Evolutionary conservation across 768 basidiomycete species (phyloP).

Genomic region (Tubosaeta sp.): DNA sequence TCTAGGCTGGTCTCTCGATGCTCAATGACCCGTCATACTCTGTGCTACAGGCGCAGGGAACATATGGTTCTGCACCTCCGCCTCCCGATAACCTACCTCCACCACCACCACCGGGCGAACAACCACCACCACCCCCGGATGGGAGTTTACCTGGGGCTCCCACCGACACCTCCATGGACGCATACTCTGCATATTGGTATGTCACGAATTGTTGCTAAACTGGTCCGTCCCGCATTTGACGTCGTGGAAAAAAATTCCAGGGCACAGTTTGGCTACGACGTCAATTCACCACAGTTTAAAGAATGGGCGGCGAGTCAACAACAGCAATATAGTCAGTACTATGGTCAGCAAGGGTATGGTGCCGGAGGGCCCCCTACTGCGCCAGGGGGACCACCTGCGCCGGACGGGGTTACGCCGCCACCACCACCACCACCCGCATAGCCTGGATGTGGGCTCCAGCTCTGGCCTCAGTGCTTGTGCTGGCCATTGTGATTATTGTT

Average conservation of each 20-base stretch:
- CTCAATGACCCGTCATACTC: conserved; percentile 3
- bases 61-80: conserved; percentile 35
- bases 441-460: background rate
- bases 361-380: conserved; percentile 8
- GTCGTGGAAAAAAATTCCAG: conserved; percentile 31
- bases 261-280: conserved; percentile 84
- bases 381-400: conserved; percentile 25
- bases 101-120: conserved; percentile 47
- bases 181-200: conserved; percentile 59
- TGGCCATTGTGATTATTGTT: conserved; percentile 5
- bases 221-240: background rate
- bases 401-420: conserved; percentile 15
- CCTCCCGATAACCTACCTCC: conserved; percentile 36
- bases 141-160: conserved; percentile 42
- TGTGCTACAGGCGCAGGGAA: conserved; percentile 26
- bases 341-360: conserved; percentile 54
- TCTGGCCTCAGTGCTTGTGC: background rate
- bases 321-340: conserved; percentile 74
- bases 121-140: conserved; percentile 52
- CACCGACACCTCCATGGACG: conserved; percentile 40
- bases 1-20: background rate
- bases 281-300: conserved; percentile 78
- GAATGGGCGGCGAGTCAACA: conserved; percentile 66
- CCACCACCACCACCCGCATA: conserved; percentile 28
- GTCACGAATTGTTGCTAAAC: conserved; percentile 22